These are phyloP conservation scores for Inonotus obliquus DNA, from an alignment of 1,284 basidiomycete genomes.

Conservation along the genomic window DNA sequence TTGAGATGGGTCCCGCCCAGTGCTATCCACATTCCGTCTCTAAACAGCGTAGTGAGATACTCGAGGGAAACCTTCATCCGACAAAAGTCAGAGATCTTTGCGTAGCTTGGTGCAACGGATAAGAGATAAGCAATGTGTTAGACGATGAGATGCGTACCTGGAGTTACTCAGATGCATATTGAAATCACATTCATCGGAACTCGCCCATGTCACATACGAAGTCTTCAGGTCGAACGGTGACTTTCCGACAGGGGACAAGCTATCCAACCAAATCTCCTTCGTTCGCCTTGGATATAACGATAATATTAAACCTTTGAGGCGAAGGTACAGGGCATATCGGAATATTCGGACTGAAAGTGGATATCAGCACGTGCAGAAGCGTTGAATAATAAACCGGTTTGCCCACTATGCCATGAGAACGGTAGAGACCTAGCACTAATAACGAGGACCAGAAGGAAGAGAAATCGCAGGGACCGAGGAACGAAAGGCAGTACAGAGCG, in stretches of 20 bases:
- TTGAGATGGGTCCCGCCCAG: slow-evolving; percentile 71
- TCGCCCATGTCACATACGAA: slow-evolving; percentile 46
- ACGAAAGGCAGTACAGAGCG: slow-evolving; percentile 22
- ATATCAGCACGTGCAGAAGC: background rate
- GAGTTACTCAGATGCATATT: slow-evolving; percentile 74
- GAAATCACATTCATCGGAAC: slow-evolving; percentile 68
- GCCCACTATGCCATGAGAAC: slow-evolving; percentile 63
- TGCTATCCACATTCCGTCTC: slow-evolving; percentile 62
- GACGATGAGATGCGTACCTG: slow-evolving; percentile 45
- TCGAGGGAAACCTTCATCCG: slow-evolving; percentile 44
- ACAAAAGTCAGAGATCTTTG: slow-evolving; percentile 50
- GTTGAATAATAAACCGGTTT: background rate
- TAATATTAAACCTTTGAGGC: slow-evolving; percentile 36
- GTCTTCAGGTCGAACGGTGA: slow-evolving; percentile 46
- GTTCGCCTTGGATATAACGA: slow-evolving; percentile 36
- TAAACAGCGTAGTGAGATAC: slow-evolving; percentile 59
- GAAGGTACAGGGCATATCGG: slow-evolving; percentile 38
- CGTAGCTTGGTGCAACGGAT: background rate
- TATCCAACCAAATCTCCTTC: slow-evolving; percentile 36
- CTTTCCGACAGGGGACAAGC: slow-evolving; percentile 48
- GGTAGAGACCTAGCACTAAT: slow-evolving; percentile 57
- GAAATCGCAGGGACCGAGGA: slow-evolving; percentile 23
- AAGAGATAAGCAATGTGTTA: background rate
- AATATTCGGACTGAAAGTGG: slow-evolving; percentile 51
- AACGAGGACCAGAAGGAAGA: slow-evolving; percentile 37